These are phyloP conservation scores for Nectriaceae sp. DNA, from an alignment of 2,329 filamentous ascomycete genomes.

Conservation along the genomic window DNA sequence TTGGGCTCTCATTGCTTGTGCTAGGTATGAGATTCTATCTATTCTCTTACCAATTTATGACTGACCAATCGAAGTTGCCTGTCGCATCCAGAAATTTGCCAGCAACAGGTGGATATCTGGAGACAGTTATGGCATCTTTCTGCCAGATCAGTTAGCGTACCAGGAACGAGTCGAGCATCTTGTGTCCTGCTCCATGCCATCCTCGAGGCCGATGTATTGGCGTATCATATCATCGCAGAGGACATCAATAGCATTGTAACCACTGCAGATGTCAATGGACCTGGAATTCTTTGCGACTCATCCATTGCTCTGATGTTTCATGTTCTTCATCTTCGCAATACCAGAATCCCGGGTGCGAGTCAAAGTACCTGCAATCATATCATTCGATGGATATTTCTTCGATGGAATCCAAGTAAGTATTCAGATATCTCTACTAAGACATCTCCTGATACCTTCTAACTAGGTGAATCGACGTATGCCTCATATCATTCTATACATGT, in stretches of 20 bases:
- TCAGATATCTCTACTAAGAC: neutral
- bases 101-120: slow-evolving; percentile 55
- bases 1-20: slow-evolving; percentile 84
- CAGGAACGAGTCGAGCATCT: slow-evolving; percentile 73
- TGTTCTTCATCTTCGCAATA: slow-evolving; percentile 66
- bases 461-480: slow-evolving; percentile 69
- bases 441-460: slow-evolving; percentile 4
- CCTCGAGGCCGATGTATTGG: slow-evolving; percentile 64
- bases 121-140: slow-evolving; percentile 75
- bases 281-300: slow-evolving; percentile 76
- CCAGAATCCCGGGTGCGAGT: slow-evolving; percentile 68
- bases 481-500: slow-evolving; percentile 64
- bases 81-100: slow-evolving; percentile 31
- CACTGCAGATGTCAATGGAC: slow-evolving; percentile 80
- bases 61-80: slow-evolving; percentile 36
- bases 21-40: slow-evolving; percentile 58
- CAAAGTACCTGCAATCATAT: slow-evolving; percentile 70
- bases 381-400: slow-evolving; percentile 78
- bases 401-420: slow-evolving; percentile 78
- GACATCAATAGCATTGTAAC: slow-evolving; percentile 72
- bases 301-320: slow-evolving; percentile 72
- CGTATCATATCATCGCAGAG: slow-evolving; percentile 67
- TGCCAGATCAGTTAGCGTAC: slow-evolving; percentile 68
- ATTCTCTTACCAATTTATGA: slow-evolving; percentile 10
- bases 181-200: slow-evolving; percentile 73